A percentile compares a stretch with the other conserved stretches of the same genome.
Conservation (phyloP, 805 yeast species). For the Ogataea zsoltii region DNA sequence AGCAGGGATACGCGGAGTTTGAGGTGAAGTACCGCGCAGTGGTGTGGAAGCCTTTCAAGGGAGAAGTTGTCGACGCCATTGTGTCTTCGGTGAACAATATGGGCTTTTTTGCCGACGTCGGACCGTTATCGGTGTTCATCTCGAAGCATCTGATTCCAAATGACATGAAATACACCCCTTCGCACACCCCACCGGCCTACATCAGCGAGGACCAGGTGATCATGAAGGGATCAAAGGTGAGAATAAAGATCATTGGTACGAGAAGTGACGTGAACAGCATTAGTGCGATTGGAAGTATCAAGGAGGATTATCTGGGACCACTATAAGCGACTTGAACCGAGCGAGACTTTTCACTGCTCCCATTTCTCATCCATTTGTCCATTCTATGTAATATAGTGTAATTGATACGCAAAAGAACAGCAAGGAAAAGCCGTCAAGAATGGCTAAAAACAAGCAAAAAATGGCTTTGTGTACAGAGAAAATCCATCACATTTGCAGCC, state of each 20-base stretch:
- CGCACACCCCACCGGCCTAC: conserved; percentile 98
- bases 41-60: conserved; percentile 98
- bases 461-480: too few species aligned
- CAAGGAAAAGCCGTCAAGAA: background rate
- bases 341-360: too few species aligned
- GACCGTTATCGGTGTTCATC: conserved; percentile 92
- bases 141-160: conserved; percentile 93
- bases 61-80: conserved; percentile 96
- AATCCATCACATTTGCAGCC: too few species aligned
- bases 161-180: conserved; percentile 90
- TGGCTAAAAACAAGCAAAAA: too few species aligned
- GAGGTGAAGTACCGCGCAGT: conserved; percentile 95
- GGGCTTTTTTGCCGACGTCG: conserved; percentile 98
- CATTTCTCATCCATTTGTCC: too few species aligned
- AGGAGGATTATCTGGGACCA: conserved; percentile 96
- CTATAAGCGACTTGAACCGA: conserved; percentile 32
- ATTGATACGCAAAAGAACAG: background rate
- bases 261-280: conserved; percentile 96
- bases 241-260: conserved; percentile 96
- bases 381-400: conserved; percentile 5
- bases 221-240: conserved; percentile 88
- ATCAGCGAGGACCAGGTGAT: conserved; percentile 93
- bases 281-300: conserved; percentile 96
- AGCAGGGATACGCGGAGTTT: conserved; percentile 93
- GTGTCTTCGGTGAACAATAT: conserved; percentile 91